Evolutionary conservation across 2,329 filamentous ascomycete species (phyloP), one percentile per base, ranked within the genome.

Genomic region (Stachybotrys elegans): DNA sequence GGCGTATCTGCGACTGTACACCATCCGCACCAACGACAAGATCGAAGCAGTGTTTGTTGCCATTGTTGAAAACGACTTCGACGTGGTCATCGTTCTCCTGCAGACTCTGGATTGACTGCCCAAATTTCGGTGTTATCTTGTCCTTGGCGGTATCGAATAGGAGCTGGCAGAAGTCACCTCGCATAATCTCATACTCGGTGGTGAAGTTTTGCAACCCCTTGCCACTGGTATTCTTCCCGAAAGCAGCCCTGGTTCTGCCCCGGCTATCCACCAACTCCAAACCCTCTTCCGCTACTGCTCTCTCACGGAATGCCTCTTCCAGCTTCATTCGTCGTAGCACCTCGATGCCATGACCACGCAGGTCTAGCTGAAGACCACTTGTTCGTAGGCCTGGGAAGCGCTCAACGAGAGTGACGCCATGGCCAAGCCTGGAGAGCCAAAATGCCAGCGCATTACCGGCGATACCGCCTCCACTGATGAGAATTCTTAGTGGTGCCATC

Each of bases 21-120:
- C 79, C 79, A 46, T 82, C 78, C 4, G 77, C 76, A 6, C 72
- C 76, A 34, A 81, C 68, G 1, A 81, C 49, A 0, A 81, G 53
- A 50, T 81, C 76, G 40, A 67, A 81, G 1, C 51, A 56, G 8
- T 67, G 65, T 0, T 51, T 59, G 11, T 55, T 56, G 2, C 72
- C 73, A 44, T 76, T 63, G 2, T 61, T 60, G 43, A 81, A 69
- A 3, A 50, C 44, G 0, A 71, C 68, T 3, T 59, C 48, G 0
- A 76, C 66, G 2, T 45, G 36, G 2, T 59, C 40, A 0, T 60
- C 52, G 11, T 62, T 48, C 40, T 72, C 57, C 6, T 60, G 51
- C 7, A 70, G 45, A 3, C 46, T 45, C 4, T 56, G 52, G 19
- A 68, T 48, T 1, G 58, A 57, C 14, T 58, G 58, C 9, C 53